These are phyloP conservation scores for Staphylotrichum tortipilum DNA, from an alignment of 495 filamentous ascomycete species.

Conservation along the genomic window DNA sequence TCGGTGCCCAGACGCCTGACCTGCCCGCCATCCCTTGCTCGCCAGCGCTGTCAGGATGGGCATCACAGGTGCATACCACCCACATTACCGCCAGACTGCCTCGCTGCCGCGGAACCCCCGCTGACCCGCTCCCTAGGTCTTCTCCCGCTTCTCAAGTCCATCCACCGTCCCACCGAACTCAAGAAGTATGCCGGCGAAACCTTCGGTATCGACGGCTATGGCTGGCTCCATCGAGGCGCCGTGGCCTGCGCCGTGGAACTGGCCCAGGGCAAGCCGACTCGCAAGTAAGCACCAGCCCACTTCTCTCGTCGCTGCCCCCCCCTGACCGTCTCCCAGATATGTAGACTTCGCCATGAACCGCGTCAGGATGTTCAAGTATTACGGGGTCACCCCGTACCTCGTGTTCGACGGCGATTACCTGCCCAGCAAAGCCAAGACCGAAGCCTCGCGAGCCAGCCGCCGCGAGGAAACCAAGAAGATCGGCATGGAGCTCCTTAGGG, in stretches of 20 bases:
- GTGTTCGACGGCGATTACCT: constrained; percentile 96
- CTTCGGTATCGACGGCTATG: constrained; percentile 90
- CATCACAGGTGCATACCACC: constrained; percentile 50
- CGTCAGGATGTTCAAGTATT: constrained; percentile 86
- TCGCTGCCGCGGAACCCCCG: too few relatives aligned
- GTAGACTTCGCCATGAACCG: constrained; percentile 87
- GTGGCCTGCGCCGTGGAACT: constrained; percentile 87
- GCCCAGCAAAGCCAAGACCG: constrained; percentile 91
- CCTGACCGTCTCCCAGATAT: constrained; percentile 46
- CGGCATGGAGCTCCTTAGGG: constrained; percentile 70
- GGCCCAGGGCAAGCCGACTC: constrained; percentile 76
- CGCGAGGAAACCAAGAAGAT: constrained; percentile 64
- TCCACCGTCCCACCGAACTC: constrained; percentile 78
- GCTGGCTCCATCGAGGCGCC: constrained; percentile 94
- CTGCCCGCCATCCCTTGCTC: constrained; percentile 7
- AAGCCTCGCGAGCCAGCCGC: constrained; percentile 57
- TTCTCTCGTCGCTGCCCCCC: not conserved
- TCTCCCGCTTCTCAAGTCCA: constrained; percentile 86
- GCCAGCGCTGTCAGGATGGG: constrained; percentile 46
- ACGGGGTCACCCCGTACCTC: constrained; percentile 83
- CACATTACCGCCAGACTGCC: not conserved
- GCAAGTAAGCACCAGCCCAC: constrained; percentile 52
- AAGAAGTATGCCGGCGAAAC: constrained; percentile 84
- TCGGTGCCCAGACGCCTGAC: not conserved
- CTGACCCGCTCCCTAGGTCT: constrained; percentile 49